Evolutionary conservation across 306 rosid genomes (phyloP), one percentile per base, ranked within the genome.

Genomic region (Dryas alaskensis): DNA sequence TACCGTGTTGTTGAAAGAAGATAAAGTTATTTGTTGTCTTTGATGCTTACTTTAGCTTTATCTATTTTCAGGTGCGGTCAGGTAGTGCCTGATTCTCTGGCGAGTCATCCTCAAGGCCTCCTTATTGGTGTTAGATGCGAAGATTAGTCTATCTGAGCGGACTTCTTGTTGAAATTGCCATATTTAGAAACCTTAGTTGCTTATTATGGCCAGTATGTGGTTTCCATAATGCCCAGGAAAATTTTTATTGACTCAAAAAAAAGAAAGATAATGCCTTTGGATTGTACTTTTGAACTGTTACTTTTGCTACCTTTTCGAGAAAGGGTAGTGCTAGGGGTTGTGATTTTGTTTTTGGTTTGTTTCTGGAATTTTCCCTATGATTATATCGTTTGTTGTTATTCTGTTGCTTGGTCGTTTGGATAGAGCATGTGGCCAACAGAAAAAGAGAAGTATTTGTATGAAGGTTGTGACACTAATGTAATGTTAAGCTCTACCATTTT

Each of bases 31-130:
- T 40, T 5, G 39, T 58, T 60, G 6, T 42, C 39, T 1, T 12
- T 31, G n/a, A 16, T 70, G 64, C 60, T 43, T 6, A 49, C 76
- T 77, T 50, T 11, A 54, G 27, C 39, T 53, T 37, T 73, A 46
- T 79, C 48, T 47, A 9, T 75, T 79, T 86, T 83, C 92, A 93
- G 98, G 97, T 50, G 25, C 85, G 78, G 3, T 88, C 92, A 0
- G 92, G 82, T 4, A 85, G 94, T 37, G 85, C 73, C 67, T 91
- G 86, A 88, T 80, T 53, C 40, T 11, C 27, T 3, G 51, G 62
- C 76, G 46, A 52, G 72, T 44, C 16, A 47, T 72, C 75, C 16
- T 11, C 65, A 46, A 5, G 46, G 46, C 16, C 7, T 59, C 12
- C 10, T 46, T 60, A 48, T 37, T 22, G 51, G 72, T 66, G 71